Conservation (phyloP, 2,329 filamentous ascomycete species). For the Aspergillus clavatus region DNA sequence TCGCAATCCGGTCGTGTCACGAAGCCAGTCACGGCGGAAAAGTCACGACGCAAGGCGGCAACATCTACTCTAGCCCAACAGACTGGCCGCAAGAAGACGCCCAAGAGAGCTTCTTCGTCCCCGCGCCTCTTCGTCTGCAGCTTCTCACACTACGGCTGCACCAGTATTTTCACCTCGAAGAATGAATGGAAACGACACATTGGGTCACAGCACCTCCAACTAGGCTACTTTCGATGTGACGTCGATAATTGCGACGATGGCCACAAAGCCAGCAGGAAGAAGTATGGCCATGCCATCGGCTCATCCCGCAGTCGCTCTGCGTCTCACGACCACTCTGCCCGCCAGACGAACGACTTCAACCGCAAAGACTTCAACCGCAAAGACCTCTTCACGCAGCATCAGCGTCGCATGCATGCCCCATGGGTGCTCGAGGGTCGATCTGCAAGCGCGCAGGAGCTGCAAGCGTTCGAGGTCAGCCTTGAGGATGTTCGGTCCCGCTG, state of each 20-base stretch:
- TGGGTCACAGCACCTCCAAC: slow-evolving; percentile 69
- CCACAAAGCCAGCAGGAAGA: slow-evolving; percentile 10
- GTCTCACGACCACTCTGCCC: slow-evolving; percentile 15
- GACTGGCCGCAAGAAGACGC: slow-evolving; percentile 5
- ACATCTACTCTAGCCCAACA: slow-evolving; percentile 4
- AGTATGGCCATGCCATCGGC: not conserved
- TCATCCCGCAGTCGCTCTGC: slow-evolving; percentile 11
- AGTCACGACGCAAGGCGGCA: slow-evolving; percentile 7
- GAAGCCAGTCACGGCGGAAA: not conserved
- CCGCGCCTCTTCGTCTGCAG: slow-evolving; percentile 61
- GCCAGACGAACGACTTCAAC: slow-evolving; percentile 67
- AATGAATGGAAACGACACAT: slow-evolving; percentile 97
- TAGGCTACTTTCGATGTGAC: slow-evolving; percentile 71
- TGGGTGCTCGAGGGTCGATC: slow-evolving; percentile 47
- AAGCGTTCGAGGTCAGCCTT: slow-evolving; percentile 50
- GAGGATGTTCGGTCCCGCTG: slow-evolving; percentile 56
- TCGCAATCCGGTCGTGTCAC: slow-evolving; percentile 1
- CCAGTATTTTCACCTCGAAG: slow-evolving; percentile 68
- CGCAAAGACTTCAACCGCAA: slow-evolving; percentile 90
- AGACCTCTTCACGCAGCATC: slow-evolving; percentile 84
- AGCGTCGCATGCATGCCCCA: slow-evolving; percentile 75
- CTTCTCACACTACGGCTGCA: slow-evolving; percentile 72
- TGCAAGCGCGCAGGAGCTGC: slow-evolving; percentile 28
- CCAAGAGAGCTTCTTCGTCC: slow-evolving; percentile 1
- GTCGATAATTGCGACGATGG: slow-evolving; percentile 51